Evolutionary conservation across 495 filamentous ascomycete species (phyloP).

Genomic region (Penicillium flavigenum): DNA sequence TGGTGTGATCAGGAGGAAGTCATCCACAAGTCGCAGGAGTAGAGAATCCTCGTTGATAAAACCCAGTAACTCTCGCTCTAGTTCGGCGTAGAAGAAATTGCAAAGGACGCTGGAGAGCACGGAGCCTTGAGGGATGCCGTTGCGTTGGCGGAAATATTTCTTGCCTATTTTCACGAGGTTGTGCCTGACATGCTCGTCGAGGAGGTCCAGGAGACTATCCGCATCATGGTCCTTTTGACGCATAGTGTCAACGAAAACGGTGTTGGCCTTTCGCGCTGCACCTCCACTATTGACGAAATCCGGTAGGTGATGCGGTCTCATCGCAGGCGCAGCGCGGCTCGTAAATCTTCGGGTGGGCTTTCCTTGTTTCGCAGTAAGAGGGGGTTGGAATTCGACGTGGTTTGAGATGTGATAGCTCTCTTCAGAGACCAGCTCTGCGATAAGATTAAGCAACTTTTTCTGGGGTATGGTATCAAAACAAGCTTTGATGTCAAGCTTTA

Average conservation of each 20-base stretch:
- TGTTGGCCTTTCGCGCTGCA: constrained; percentile 49
- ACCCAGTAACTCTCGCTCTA: constrained; percentile 66
- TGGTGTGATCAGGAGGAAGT: constrained; percentile 85
- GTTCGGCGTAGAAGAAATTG: constrained; percentile 89
- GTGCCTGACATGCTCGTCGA: constrained; percentile 71
- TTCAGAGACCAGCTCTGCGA: constrained; percentile 62
- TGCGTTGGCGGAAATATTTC: constrained; percentile 82
- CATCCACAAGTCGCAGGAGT: constrained; percentile 81
- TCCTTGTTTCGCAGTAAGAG: constrained; percentile 11
- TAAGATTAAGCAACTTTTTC: constrained; percentile 61
- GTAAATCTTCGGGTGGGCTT: constrained; percentile 65
- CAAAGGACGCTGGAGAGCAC: constrained; percentile 82
- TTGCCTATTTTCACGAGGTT: constrained; percentile 90
- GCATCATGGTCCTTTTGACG: constrained; percentile 51
- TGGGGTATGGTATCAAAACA: constrained; percentile 98
- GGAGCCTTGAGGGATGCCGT: constrained; percentile 91
- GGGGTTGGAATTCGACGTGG: constrained; percentile 66
- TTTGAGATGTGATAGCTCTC: constrained; percentile 69
- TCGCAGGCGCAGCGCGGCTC: constrained; percentile 53
- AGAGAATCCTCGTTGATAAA: constrained; percentile 67
- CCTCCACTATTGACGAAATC: constrained; percentile 52
- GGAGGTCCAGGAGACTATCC: constrained; percentile 62
- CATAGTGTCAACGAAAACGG: constrained; percentile 71
- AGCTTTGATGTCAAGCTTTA: constrained; percentile 85
- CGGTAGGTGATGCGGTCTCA: constrained; percentile 53